Conservation (phyloP, 306 rosid genomes). For the Gillenia trifoliata region DNA sequence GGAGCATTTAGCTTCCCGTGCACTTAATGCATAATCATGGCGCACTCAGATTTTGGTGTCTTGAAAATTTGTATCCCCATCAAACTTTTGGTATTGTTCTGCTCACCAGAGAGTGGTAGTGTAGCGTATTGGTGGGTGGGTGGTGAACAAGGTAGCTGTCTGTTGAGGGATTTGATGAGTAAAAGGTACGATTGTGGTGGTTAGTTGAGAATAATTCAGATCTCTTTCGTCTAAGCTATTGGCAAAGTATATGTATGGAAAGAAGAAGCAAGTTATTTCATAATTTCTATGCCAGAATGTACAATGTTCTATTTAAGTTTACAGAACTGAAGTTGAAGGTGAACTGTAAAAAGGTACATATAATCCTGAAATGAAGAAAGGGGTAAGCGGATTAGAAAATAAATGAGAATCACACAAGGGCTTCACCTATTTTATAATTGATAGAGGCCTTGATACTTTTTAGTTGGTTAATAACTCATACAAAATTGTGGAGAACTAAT, state of each 20-base stretch:
- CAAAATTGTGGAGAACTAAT: neutral
- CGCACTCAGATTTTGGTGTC: neutral
- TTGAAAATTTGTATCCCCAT: neutral
- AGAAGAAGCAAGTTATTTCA: neutral
- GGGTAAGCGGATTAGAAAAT: neutral
- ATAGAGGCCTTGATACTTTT: neutral
- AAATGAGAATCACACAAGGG: neutral
- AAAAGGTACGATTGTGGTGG: too few species aligned
- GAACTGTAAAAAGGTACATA: neutral
- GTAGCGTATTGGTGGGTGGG: neutral
- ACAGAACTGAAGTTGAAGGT: neutral
- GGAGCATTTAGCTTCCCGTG: neutral
- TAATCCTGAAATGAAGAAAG: neutral
- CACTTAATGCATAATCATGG: neutral
- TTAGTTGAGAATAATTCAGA: neutral
- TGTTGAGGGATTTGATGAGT: neutral
- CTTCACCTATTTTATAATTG: neutral
- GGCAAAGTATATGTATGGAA: neutral
- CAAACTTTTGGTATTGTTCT: neutral
- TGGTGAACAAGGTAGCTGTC: constrained; percentile 1
- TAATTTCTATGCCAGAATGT: neutral
- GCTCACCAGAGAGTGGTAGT: neutral
- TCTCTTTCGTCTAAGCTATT: neutral
- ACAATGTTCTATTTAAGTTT: neutral
- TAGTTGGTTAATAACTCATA: neutral